Conservation (phyloP, 371 early-diverging fungal genomes). For the Capniomyces stellatus region DNA sequence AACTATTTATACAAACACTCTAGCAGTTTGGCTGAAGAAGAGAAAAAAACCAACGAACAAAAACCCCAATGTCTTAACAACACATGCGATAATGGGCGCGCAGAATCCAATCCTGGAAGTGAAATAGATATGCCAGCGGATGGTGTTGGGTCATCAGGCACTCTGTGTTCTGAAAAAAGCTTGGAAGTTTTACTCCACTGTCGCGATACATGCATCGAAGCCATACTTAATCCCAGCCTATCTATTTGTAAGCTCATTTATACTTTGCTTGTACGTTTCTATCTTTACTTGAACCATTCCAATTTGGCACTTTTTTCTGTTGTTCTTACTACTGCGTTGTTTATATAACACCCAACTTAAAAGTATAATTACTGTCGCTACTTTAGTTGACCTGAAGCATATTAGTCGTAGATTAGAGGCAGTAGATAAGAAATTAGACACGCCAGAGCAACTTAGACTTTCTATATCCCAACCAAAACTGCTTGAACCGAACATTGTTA, state of each 20-base stretch:
- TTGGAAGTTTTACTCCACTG: constrained; percentile 29
- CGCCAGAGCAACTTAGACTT: not conserved
- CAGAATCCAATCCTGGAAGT: not conserved
- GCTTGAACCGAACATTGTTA: constrained; percentile 1
- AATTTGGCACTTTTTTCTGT: too few species aligned
- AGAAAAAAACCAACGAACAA: constrained; percentile 15
- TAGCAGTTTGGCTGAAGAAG: constrained; percentile 20
- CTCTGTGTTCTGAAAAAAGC: constrained; percentile 20
- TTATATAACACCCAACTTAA: too few species aligned
- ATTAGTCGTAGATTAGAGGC: constrained; percentile 1
- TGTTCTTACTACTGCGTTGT: too few species aligned
- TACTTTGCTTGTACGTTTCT: constrained; percentile 1
- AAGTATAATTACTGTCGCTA: too few species aligned
- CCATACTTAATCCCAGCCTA: constrained; percentile 12
- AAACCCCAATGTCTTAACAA: not conserved
- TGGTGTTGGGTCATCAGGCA: not conserved
- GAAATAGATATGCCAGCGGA: not conserved
- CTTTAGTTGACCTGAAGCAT: constrained; percentile 1
- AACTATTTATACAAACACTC: constrained; percentile 25
- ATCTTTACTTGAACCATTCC: not conserved
- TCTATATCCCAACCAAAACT: not conserved
- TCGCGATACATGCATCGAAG: constrained; percentile 4
- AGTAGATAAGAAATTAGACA: constrained; percentile 3
- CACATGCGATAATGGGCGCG: not conserved
- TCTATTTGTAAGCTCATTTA: constrained; percentile 29